Base-by-base conservation (phyloP, 2,329 filamentous ascomycete species). In the Curvularia lunata region DNA sequence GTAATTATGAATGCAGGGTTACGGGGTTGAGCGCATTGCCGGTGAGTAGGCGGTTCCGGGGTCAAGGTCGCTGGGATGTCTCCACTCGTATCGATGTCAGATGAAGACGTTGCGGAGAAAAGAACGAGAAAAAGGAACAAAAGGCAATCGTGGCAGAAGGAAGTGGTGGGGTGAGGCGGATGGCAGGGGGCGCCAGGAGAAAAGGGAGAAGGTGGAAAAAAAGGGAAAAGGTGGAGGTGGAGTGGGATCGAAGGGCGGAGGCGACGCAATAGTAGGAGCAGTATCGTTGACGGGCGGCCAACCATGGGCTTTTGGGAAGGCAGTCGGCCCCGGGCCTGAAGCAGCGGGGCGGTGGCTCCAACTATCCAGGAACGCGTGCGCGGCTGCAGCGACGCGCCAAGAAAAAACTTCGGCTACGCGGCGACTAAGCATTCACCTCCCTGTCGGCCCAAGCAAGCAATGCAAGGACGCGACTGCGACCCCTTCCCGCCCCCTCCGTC, bases 291-390 rank as follows among this genome's bases (percentile, higher is more conserved):
- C 40, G 51, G 47, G 52, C 43, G 47, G 28, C 50, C 37, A 55
- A 52, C 52, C 41, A 58, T 57, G 25, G 46, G 47, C 50, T 52
- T 56, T 58, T 49, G 55, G 52, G 46, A 47, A 52, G 46, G 21
- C 32, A 49, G 42, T 48, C 56, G 49, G 54, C 48, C 56, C 46
- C 55, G 48, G 27, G 45, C 53, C 49, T 53, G 40, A 46, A 41
- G 47, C 46, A 37, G 28, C 43, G 52, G 53, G 56, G 56, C 37
- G 53, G 53, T 48, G 56, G 57, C 58, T 54, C 51, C 51, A 54
- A 56, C 13, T 48, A 18, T 56, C 49, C 61, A 65, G 61, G 63
- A 63, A 63, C 62, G 62, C 60, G 58, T 41, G 48, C 54, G 38
- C 23, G 23, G 23, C 23, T 25, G 23, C 23, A 25, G 23, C 23